Evolutionary conservation across 2,329 filamentous ascomycete genomes (phyloP), one percentile per base, ranked within the genome.

Genomic region (Penicillium fuscoglaucum): DNA sequence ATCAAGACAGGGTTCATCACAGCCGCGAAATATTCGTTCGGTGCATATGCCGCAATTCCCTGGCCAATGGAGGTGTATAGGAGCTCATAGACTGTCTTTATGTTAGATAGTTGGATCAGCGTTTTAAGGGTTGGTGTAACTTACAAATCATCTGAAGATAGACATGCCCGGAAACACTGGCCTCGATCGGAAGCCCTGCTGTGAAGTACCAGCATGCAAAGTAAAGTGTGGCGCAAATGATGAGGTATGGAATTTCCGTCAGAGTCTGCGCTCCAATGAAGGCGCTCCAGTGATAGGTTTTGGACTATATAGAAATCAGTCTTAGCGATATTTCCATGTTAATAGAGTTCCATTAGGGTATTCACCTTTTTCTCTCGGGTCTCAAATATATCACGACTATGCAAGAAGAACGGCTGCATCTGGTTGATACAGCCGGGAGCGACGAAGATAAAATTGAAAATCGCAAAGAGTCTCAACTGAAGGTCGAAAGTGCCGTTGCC

Each of bases 381-480:
- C 65, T 86, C 83, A 56, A 83, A 86, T 46, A 86, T 83, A 62
- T 84, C 80, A 1, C 84, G 78, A 24, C 81, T 79, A 33, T 81
- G 76, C 62, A 86, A 76, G 67, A 87, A 87, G 31, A 85, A 77
- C 0, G 84, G 84, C 68, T 86, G 83, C 40, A 86, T 78, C 67
- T 86, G 84, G 26, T 82, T 81, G 63, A 87, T 78, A 48, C 84
- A 80, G 55, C 84, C 83, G 0, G 83, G 83, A 0, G 84, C 82
- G 43, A 87, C 82, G 61, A 87, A 87, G 58, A 86, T 84, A 70
- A 87, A 87, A 67, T 86, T 84, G 76, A 87, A 86, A 48, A 87
- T 75, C 10, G 83, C 83, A 64, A 87, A 87, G 2, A 87, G 72
- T 40, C 81, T 78, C 31, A 84, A 72, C 67, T 86, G 83, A 19